A percentile compares a stretch with the other conserved stretches of the same genome.
Evolutionary conservation across 441 rosid species (phyloP).

Genomic region (Melianthus villosus): DNA sequence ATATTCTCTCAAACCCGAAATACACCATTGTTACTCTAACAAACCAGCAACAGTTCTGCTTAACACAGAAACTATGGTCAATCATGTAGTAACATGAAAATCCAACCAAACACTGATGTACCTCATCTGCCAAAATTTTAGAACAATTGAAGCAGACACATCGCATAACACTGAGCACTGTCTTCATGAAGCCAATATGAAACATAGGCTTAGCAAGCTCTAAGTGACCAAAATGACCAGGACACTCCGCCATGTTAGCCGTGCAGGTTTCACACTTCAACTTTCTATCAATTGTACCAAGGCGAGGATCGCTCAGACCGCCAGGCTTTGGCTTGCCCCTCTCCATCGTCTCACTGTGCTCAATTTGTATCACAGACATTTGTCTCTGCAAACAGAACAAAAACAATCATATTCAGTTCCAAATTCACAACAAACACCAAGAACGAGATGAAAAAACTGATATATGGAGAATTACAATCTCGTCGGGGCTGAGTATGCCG

Average conservation of each 20-base stretch:
- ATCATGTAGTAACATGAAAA: too few relatives aligned
- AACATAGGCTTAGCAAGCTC: slow-evolving; percentile 99
- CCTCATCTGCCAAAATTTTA: slow-evolving; percentile 81
- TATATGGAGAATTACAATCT: slow-evolving; percentile 29
- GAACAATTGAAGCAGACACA: slow-evolving; percentile 95
- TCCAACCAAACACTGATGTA: slow-evolving; percentile 14
- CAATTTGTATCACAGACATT: slow-evolving; percentile 88
- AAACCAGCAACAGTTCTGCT: too few relatives aligned
- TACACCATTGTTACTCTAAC: too few relatives aligned
- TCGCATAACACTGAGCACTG: slow-evolving; percentile 79
- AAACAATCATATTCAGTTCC: too few relatives aligned
- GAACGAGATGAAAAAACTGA: not conserved
- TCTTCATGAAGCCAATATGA: slow-evolving; percentile 88
- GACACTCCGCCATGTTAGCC: slow-evolving; percentile 95
- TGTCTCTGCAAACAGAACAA: slow-evolving; percentile 50
- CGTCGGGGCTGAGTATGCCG: slow-evolving; percentile 61
- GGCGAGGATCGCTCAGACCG: slow-evolving; percentile 69
- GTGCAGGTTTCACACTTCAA: slow-evolving; percentile 87
- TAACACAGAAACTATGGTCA: too few relatives aligned
- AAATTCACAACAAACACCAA: not conserved
- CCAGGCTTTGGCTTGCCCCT: slow-evolving; percentile 80
- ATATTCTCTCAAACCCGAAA: too few relatives aligned
- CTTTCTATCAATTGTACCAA: slow-evolving; percentile 88
- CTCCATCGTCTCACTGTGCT: slow-evolving; percentile 84
- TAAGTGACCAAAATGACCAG: slow-evolving; percentile 88